phyloP scores from a whole-genome alignment of 2,329 filamentous ascomycete species.

The Cordyceps cateniannulata region DNA sequence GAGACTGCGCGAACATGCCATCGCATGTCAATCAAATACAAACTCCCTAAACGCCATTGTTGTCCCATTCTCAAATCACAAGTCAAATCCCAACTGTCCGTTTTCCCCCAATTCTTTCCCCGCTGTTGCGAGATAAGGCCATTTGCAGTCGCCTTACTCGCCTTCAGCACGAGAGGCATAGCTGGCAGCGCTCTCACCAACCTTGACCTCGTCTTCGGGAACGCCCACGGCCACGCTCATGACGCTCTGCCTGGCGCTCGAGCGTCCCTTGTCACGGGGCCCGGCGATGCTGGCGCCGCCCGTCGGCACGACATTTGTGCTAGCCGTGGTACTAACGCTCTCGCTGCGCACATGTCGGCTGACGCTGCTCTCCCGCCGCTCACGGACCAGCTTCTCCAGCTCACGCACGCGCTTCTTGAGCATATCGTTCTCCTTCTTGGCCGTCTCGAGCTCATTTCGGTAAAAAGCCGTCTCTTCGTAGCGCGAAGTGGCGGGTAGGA shows the following conservation, averaged over 20 bases:
- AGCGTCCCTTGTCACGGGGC: slow-evolving; percentile 40
- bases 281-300: slow-evolving; percentile 39
- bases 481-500: slow-evolving; percentile 50
- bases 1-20: not conserved
- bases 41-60: slow-evolving; percentile 2
- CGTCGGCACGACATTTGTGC: slow-evolving; percentile 32
- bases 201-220: slow-evolving; percentile 52
- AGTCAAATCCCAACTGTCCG: not conserved
- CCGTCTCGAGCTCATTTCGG: slow-evolving; percentile 52
- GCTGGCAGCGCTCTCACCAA: slow-evolving; percentile 56
- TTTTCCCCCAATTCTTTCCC: slow-evolving; percentile 1
- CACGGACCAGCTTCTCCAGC: slow-evolving; percentile 49
- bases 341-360: slow-evolving; percentile 39
- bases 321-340: slow-evolving; percentile 48
- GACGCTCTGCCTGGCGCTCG: slow-evolving; percentile 35
- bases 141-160: not conserved
- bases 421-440: slow-evolving; percentile 58
- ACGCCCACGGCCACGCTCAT: slow-evolving; percentile 47
- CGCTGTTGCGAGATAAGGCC: not conserved
- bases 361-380: slow-evolving; percentile 41
- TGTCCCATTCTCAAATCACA: not conserved
- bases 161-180: slow-evolving; percentile 5
- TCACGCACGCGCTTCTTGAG: slow-evolving; percentile 57
- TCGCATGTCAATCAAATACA: not conserved
- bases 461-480: slow-evolving; percentile 59